Conservation (phyloP, 768 basidiomycete species). For the Termitomyces sp. region DNA sequence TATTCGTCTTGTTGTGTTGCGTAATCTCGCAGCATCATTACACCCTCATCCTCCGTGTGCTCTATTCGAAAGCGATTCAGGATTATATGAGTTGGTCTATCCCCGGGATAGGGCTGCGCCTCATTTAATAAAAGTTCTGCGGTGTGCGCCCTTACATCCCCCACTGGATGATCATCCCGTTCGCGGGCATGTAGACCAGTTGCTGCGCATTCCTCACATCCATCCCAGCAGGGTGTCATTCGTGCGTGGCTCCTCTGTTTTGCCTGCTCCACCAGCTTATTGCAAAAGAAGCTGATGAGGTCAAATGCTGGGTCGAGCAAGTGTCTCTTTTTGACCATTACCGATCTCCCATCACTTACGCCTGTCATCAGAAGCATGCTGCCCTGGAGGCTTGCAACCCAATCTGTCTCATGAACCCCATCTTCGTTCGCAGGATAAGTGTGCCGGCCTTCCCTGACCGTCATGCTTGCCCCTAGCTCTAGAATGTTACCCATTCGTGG, state of each 20-base stretch:
- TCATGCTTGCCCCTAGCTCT: neutral
- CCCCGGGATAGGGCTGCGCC: neutral
- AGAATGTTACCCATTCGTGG: neutral
- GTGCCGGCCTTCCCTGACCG: neutral
- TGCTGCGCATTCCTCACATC: neutral
- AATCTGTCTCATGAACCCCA: neutral
- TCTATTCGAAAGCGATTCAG: neutral
- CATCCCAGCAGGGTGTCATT: neutral
- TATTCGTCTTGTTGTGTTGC: neutral
- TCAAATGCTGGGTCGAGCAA: neutral
- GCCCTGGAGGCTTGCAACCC: neutral
- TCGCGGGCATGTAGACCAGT: neutral
- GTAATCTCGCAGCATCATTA: neutral
- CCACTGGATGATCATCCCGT: neutral
- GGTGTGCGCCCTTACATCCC: neutral
- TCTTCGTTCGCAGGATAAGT: neutral
- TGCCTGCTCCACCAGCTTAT: neutral
- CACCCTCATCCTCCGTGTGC: no score
- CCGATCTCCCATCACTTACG: neutral
- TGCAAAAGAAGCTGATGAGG: neutral
- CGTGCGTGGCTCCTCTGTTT: no score
- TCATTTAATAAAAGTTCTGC: neutral
- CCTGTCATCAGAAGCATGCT: neutral
- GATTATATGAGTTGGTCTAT: neutral
- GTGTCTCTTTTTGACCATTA: neutral